Conservation (phyloP, 2,329 filamentous ascomycete genomes). For the Teratosphaeria gauchensis region DNA sequence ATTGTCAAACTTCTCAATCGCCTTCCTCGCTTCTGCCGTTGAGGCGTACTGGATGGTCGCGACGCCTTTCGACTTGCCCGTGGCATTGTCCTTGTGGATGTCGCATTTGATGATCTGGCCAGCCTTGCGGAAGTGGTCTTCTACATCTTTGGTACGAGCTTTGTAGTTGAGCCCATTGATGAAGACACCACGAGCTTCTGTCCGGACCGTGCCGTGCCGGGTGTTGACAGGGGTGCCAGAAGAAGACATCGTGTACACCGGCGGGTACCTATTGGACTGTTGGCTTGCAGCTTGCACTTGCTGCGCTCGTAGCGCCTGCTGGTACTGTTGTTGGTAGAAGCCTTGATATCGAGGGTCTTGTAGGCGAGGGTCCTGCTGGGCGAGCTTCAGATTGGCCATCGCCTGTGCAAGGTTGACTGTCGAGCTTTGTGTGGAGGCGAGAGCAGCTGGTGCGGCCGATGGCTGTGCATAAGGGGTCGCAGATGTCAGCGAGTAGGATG, state of each 20-base stretch:
- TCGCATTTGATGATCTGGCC: conserved; percentile 18
- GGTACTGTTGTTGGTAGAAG: conserved; percentile 3
- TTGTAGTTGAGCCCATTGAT: conserved; percentile 20
- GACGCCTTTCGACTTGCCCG: conserved; percentile 21
- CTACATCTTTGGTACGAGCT: conserved; percentile 16
- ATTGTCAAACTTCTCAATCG: conserved; percentile 17
- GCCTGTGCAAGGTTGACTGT: background rate
- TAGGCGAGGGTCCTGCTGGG: conserved; percentile 1
- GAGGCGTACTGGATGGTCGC: conserved; percentile 18
- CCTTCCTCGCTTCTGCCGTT: conserved; percentile 15
- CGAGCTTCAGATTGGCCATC: conserved; percentile 3
- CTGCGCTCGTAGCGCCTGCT: background rate
- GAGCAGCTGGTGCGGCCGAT: background rate
- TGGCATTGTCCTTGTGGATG: conserved; percentile 14
- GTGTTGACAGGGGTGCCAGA: conserved; percentile 18
- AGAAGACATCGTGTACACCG: background rate
- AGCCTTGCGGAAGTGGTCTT: conserved; percentile 15
- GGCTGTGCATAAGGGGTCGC: background rate
- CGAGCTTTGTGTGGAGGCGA: background rate
- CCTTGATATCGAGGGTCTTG: conserved; percentile 2
- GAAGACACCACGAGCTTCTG: conserved; percentile 21
- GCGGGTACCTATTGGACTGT: background rate
- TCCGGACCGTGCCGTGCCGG: conserved; percentile 13
- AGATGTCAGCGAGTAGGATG: conserved; percentile 1
- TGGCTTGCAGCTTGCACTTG: background rate